These are phyloP conservation scores for Dimocarpus longan DNA, from an alignment of 345 rosid genomes.

Conservation along the genomic window DNA sequence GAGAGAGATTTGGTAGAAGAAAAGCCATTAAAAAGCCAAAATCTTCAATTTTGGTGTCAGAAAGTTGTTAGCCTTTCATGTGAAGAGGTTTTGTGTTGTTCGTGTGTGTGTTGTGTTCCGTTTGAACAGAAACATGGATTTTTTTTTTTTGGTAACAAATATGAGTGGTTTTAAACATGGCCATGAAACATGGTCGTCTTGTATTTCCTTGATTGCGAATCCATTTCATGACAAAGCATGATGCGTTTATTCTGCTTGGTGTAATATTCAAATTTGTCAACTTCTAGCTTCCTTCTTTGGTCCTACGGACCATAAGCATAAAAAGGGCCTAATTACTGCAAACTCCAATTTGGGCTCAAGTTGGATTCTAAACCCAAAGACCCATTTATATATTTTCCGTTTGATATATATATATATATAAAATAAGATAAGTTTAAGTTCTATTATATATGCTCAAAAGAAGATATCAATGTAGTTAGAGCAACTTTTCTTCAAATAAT, in stretches of 20 bases:
- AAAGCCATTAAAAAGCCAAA: conserved; percentile 54
- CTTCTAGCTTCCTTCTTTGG: no score
- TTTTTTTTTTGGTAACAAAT: conserved; percentile 1
- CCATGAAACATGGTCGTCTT: conserved; percentile 25
- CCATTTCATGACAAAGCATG: neutral
- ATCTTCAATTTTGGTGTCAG: neutral
- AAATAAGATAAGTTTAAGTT: no score
- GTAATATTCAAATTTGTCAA: no score
- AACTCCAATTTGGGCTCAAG: no score
- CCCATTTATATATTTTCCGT: no score
- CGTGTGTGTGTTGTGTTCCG: conserved; percentile 23
- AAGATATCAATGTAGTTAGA: no score
- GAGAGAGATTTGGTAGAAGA: conserved; percentile 74
- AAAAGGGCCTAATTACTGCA: no score
- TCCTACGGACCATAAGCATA: no score
- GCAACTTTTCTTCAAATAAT: no score
- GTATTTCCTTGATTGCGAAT: neutral
- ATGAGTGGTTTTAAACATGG: conserved; percentile 59
- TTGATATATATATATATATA: no score
- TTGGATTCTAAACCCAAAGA: no score
- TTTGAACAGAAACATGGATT: conserved; percentile 12
- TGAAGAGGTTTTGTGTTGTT: conserved; percentile 15
- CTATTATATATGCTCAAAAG: no score
- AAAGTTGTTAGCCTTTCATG: conserved; percentile 33
- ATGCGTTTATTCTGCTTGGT: neutral